Evolutionary conservation across 2,329 filamentous ascomycete species (phyloP), one percentile per base, ranked within the genome.

Genomic region (Colletotrichum liriopes): DNA sequence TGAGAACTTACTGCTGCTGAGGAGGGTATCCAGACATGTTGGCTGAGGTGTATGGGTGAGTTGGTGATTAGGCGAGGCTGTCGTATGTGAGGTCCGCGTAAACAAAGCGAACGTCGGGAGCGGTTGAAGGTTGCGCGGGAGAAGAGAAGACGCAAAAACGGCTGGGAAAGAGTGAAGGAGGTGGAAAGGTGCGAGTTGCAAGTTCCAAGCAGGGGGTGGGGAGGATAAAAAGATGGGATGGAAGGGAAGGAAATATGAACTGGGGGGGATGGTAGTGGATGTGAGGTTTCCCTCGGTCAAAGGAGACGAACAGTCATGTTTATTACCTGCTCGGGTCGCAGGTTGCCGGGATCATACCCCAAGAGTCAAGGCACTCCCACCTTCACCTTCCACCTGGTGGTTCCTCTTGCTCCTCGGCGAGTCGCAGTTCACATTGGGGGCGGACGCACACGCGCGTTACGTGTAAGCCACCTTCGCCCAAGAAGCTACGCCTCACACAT

Each of bases 21-120:
- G 69, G 69, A 69, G 69, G 69, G 69, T 82, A 84, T 74, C 82
- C 81, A 54, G 82, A 83, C 82, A 84, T 84, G 75, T 45, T 64
- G 64, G 37, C 26, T 12, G 39, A 63, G 55, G 66, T 67, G 56
- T 75, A 52, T 55, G 55, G 37, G 62, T 68, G 41, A 41, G 65
- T 32, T 65, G 58, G 55, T 62, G 70, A 60, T 65, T 55, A 52
- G 43, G 45, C 35, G 49, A 52, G 49, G 55, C 14, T 60, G 45
- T 66, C 23, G 45, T 55, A 23, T 7, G 43, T 23, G 45, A 43
- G 55, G 45, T 61, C 29, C 63, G 67, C 55, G 37, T 41, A 23
- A 56, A 56, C 6, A 56, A n/a, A 56, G 54, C 35, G 35, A 56
- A 23, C 2, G 54, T 39, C 37, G 54, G 20, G 8, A 37, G 23